Conservation (phyloP, 306 rosid genomes). For the Malus sylvestris region DNA sequence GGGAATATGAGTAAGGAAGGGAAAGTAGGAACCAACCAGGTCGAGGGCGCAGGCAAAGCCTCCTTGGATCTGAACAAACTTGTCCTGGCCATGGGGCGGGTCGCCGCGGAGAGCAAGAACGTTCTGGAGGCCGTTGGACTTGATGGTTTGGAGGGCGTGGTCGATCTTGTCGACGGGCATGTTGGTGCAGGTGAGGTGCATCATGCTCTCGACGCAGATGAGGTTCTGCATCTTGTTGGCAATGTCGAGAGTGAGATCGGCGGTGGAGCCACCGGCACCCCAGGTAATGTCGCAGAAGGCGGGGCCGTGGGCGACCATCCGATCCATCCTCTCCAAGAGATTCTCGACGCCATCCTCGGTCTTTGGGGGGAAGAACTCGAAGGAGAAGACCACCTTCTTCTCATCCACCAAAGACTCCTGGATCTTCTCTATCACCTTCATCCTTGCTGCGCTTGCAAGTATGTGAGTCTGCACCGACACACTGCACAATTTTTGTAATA, state of each 20-base stretch:
- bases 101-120: constrained; percentile 97
- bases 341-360: constrained; percentile 94
- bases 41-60: constrained; percentile 96
- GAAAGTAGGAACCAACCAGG: constrained; percentile 32
- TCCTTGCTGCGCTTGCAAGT: neutral
- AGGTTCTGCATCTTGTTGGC: constrained; percentile 88
- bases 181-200: constrained; percentile 97
- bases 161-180: constrained; percentile 95
- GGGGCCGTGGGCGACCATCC: constrained; percentile 92
- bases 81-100: constrained; percentile 98
- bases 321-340: constrained; percentile 88
- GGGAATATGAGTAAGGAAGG: too few relatives aligned
- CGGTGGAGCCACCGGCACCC: constrained; percentile 98
- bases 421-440: constrained; percentile 91
- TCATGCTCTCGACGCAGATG: constrained; percentile 91
- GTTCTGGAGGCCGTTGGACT: constrained; percentile 83
- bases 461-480: too few relatives aligned
- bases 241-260: constrained; percentile 84
- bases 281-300: constrained; percentile 91
- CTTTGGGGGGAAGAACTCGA: constrained; percentile 92
- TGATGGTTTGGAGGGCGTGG: constrained; percentile 76
- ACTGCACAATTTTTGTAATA: too few relatives aligned
- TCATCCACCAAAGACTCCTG: constrained; percentile 31
- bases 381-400: constrained; percentile 72
- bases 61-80: constrained; percentile 77